These are phyloP conservation scores for Candida smagusa DNA, from an alignment of 1,139 yeast genomes.

Conservation along the genomic window DNA sequence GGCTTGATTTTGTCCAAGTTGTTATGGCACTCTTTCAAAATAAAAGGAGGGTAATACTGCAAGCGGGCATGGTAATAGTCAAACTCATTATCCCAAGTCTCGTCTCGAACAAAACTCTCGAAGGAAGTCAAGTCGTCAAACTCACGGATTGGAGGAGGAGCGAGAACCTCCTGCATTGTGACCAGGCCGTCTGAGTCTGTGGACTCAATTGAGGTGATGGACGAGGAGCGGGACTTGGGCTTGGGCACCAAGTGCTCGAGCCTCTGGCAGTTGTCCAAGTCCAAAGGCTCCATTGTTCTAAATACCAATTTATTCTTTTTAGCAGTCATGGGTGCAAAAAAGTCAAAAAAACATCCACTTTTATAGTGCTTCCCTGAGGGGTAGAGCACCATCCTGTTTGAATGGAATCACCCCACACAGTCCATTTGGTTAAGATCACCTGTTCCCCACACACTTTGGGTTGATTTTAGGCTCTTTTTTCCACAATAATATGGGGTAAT, in stretches of 20 bases:
- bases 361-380: no score
- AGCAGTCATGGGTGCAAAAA: slow-evolving; percentile 10
- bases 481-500: no score
- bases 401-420: no score
- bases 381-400: no score
- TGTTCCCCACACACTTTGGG: no score
- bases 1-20: slow-evolving; percentile 73
- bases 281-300: slow-evolving; percentile 26
- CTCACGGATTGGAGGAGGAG: slow-evolving; percentile 42
- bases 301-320: slow-evolving; percentile 22
- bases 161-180: slow-evolving; percentile 26
- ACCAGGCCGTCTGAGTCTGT: slow-evolving; percentile 27
- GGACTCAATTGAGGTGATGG: slow-evolving; percentile 31
- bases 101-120: slow-evolving; percentile 64
- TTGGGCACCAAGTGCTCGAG: slow-evolving; percentile 38
- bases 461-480: no score
- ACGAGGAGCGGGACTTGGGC: slow-evolving; percentile 30
- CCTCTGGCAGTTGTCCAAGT: slow-evolving; percentile 38
- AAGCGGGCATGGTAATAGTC: slow-evolving; percentile 67
- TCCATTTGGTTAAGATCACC: no score
- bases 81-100: slow-evolving; percentile 73
- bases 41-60: slow-evolving; percentile 70
- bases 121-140: slow-evolving; percentile 65
- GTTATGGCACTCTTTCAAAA: slow-evolving; percentile 62
- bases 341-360: no score